Base-by-base conservation (phyloP, 352 stramenopile genomes). In the Globisporangium paddicum region DNA sequence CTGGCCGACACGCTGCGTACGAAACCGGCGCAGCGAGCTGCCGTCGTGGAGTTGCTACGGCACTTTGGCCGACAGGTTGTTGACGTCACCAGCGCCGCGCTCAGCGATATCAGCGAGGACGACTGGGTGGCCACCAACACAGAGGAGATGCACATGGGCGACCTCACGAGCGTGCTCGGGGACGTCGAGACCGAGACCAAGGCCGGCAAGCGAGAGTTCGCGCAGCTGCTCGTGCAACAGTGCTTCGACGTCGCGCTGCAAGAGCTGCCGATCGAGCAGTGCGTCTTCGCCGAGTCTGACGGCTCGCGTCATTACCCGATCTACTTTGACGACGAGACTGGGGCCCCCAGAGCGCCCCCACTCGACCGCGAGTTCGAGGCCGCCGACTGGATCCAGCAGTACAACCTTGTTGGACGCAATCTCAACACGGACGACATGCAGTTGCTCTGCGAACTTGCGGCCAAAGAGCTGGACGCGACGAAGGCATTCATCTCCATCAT, bases 191-290 rank as follows among this genome's bases (percentile, higher is more conserved):
- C 16, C 1, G 18, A 5, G 45, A 52, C 13, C 18, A 52, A 52
- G 45, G 6, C 25, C 9, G 25, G 45, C 45, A 52, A 52, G 45
- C 25, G 25, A 14, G 45, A 52, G 35, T 66, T 62, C 35, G 67
- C 72, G 21, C 74, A 84, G 53, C 69, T 78, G 45, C 62, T 86
- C 21, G 70, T 82, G 18, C 75, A 86, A 53, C 73, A 79, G 47
- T 86, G 75, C 45, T 86, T 86, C 23, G 75, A 86, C 25, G 66
- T 86, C 25, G 58, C 61, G 0, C 53, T 86, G 4, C 23, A 52
- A 1, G 69, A 82, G 44, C 35, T 79, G 30, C 49, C 71, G 14
- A 55, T 80, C 9, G 60, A 71, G 2, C 61, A 71, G 26, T 82
- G 75, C 21, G 35, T 69, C 37, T 67, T 86, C 45, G 73, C 75